A percentile compares a stretch with the other conserved stretches of the same genome.
phyloP scores from a whole-genome alignment of 1,284 basidiomycete genomes.

The Rugosomyces carneus region DNA sequence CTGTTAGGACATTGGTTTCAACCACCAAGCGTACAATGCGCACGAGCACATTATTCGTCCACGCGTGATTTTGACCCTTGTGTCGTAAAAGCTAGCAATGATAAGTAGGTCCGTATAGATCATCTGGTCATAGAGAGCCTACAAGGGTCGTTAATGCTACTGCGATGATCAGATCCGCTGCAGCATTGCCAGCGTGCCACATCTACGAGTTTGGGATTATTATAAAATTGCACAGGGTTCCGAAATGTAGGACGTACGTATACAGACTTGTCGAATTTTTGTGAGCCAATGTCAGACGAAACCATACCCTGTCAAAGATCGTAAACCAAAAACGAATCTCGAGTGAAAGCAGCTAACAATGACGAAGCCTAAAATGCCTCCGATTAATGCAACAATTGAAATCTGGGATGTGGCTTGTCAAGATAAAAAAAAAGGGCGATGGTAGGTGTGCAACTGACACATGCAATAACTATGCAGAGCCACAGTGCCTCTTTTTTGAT shows the following conservation, averaged over 20 bases:
- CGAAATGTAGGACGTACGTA: background rate
- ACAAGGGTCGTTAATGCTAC: conserved; percentile 14
- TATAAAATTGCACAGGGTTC: background rate
- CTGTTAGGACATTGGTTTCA: conserved; percentile 12
- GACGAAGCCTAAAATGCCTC: background rate
- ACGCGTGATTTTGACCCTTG: conserved; percentile 6
- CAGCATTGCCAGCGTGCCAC: conserved; percentile 17
- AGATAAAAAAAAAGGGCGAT: too few species aligned
- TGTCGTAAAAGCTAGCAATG: conserved; percentile 9
- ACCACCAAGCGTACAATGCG: conserved; percentile 17
- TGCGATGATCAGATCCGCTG: conserved; percentile 18
- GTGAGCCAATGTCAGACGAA: too few species aligned
- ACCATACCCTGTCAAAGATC: too few species aligned
- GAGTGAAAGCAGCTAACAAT: too few species aligned
- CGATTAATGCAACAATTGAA: conserved; percentile 11
- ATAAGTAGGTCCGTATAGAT: background rate
- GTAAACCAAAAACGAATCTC: too few species aligned
- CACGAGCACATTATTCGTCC: conserved; percentile 14
- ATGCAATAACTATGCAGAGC: conserved; percentile 13
- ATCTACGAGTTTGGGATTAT: conserved; percentile 8
- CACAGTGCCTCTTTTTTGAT: conserved; percentile 13
- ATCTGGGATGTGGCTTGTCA: background rate
- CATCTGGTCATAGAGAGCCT: background rate
- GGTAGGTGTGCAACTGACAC: too few species aligned
- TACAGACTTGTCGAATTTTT: too few species aligned